A percentile compares a stretch with the other conserved stretches of the same genome.
These are phyloP conservation scores for Cutaneotrichosporon sp. DNA, from an alignment of 1,284 basidiomycete genomes.

Conservation along the genomic window DNA sequence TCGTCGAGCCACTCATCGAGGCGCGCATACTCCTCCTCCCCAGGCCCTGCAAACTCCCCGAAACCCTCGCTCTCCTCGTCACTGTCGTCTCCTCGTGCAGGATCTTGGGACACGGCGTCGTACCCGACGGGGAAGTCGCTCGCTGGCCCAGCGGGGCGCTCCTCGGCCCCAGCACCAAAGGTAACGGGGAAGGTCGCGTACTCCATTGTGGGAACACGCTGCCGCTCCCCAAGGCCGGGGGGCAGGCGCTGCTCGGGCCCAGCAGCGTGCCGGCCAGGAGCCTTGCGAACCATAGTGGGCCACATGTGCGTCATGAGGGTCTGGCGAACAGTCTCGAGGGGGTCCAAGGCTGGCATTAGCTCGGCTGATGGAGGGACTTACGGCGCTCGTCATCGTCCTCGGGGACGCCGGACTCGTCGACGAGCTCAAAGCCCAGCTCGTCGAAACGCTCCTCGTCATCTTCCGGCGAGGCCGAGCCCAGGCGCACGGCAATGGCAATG, in stretches of 20 bases:
- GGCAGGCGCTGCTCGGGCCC: conserved; percentile 13
- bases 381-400: conserved; percentile 50
- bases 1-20: conserved; percentile 47
- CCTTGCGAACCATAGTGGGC: conserved; percentile 42
- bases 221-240: background rate
- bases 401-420: conserved; percentile 34
- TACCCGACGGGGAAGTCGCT: conserved; percentile 21
- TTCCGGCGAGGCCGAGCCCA: conserved; percentile 10
- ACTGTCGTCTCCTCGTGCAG: background rate
- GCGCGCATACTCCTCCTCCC: conserved; percentile 38
- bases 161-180: conserved; percentile 6
- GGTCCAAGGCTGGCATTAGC: conserved; percentile 34
- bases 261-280: conserved; percentile 2
- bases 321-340: conserved; percentile 41
- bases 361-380: conserved; percentile 25
- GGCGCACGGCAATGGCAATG: conserved; percentile 39
- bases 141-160: conserved; percentile 5
- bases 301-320: conserved; percentile 51
- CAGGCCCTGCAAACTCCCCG: conserved; percentile 23
- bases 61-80: conserved; percentile 21
- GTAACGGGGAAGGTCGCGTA: conserved; percentile 19
- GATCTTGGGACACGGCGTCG: conserved; percentile 1
- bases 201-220: background rate
- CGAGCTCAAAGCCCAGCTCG: conserved; percentile 46
- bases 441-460: conserved; percentile 36